Conservation (phyloP, 1,284 basidiomycete species). For the Trametes sp. region DNA sequence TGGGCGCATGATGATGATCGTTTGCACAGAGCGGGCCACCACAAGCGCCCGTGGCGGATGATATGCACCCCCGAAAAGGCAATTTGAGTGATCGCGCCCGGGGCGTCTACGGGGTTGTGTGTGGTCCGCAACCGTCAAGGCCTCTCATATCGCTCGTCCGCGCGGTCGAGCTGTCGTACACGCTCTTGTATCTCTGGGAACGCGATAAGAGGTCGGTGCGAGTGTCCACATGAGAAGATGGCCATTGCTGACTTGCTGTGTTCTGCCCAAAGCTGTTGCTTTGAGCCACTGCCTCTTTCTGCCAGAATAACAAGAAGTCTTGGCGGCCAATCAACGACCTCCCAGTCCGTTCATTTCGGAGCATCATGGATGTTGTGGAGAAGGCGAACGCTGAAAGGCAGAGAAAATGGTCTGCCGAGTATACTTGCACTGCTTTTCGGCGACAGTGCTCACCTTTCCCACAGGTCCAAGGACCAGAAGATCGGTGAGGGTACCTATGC, state of each 20-base stretch:
- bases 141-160: background rate
- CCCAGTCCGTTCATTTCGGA: background rate
- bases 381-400: conserved; percentile 75
- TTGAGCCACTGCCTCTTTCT: background rate
- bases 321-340: background rate
- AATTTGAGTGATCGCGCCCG: background rate
- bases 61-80: conserved; percentile 8
- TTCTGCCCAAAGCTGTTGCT: background rate
- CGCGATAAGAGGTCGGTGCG: background rate
- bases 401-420: conserved; percentile 62
- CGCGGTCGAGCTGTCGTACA: background rate
- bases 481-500: conserved; percentile 98
- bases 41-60: conserved; percentile 12
- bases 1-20: conserved; percentile 11
- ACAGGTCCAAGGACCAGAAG: conserved; percentile 86
- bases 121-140: background rate
- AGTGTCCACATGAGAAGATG: background rate
- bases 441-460: background rate
- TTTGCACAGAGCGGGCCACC: conserved; percentile 3
- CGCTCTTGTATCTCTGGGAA: background rate
- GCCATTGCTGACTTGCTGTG: background rate
- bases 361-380: conserved; percentile 79
- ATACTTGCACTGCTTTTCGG: background rate
- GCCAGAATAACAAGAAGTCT: background rate
- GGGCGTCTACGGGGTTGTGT: background rate